Evolutionary conservation across 164 flowering plant species (phyloP).

Genomic region (Hamamelis virginiana): DNA sequence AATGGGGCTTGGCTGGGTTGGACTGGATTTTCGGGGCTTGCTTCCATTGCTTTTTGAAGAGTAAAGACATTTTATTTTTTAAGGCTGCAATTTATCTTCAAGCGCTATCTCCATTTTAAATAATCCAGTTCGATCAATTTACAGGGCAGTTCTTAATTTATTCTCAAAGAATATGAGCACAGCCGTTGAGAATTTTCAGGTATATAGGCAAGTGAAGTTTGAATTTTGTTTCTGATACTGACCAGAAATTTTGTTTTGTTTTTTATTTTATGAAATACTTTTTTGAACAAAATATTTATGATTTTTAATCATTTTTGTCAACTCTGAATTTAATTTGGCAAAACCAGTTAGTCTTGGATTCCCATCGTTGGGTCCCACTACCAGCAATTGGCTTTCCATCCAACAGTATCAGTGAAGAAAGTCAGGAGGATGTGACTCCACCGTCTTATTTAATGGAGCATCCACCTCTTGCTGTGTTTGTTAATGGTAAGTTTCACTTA

Average conservation of each 20-base stretch:
- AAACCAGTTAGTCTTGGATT: conserved; percentile 91
- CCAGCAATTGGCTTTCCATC: conserved; percentile 82
- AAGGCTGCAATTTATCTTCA: neutral
- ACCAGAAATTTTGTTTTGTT: neutral
- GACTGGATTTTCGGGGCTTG: conserved; percentile 93
- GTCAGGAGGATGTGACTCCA: conserved; percentile 85
- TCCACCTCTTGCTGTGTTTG: conserved; percentile 95
- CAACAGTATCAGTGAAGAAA: conserved; percentile 58
- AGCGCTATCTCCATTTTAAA: neutral
- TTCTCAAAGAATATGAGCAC: conserved; percentile 83
- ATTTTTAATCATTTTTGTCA: conserved; percentile 8
- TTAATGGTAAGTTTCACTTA: conserved; percentile 58
- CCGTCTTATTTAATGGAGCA: conserved; percentile 95
- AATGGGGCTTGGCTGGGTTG: conserved; percentile 96
- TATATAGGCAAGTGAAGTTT: conserved; percentile 22
- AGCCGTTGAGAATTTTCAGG: conserved; percentile 98
- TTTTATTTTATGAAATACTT: neutral
- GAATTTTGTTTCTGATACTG: conserved; percentile 2
- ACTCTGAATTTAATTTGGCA: conserved; percentile 12
- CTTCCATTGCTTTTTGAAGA: conserved; percentile 97
- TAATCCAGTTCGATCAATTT: conserved; percentile 16
- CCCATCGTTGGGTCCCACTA: conserved; percentile 97
- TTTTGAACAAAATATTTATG: neutral
- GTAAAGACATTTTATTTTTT: conserved; percentile 35
- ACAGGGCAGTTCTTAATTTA: conserved; percentile 90